Conservation (phyloP, 352 stramenopile species). For the Phytophthora aleatoria region DNA sequence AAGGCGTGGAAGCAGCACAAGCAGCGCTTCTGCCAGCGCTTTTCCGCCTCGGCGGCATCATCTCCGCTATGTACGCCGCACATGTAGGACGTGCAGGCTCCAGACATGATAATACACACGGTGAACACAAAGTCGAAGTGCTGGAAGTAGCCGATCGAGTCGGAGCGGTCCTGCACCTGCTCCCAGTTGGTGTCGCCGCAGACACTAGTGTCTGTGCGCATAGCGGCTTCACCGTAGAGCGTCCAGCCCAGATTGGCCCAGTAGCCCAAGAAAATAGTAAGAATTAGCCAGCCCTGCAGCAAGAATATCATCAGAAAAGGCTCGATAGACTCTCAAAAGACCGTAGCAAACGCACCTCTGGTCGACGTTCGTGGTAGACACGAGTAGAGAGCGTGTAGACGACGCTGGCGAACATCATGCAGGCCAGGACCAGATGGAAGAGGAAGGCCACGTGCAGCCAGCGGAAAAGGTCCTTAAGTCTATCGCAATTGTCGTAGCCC, state of each 20-base stretch:
- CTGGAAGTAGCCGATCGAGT: conserved; percentile 66
- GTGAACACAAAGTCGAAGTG: conserved; percentile 77
- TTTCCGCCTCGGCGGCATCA: conserved; percentile 57
- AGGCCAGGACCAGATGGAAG: conserved; percentile 47
- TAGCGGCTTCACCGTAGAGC: conserved; percentile 59
- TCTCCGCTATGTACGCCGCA: conserved; percentile 69
- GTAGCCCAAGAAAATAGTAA: conserved; percentile 66
- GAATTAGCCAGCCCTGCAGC: conserved; percentile 52
- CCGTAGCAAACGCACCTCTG: conserved; percentile 39
- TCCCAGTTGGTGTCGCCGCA: conserved; percentile 58
- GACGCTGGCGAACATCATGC: conserved; percentile 45
- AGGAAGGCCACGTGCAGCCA: conserved; percentile 64
- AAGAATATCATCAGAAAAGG: conserved; percentile 3
- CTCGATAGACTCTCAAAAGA: background rate
- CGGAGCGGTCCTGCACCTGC: conserved; percentile 56
- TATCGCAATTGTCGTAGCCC: conserved; percentile 46
- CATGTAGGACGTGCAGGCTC: conserved; percentile 64
- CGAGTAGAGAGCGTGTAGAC: conserved; percentile 54
- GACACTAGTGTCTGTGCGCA: conserved; percentile 53
- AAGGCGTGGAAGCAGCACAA: conserved; percentile 63
- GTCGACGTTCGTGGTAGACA: conserved; percentile 59
- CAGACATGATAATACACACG: conserved; percentile 38
- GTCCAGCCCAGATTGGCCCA: conserved; percentile 57
- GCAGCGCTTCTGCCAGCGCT: conserved; percentile 70
- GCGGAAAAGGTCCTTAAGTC: conserved; percentile 55